A percentile compares a stretch with the other conserved stretches of the same genome.
Evolutionary conservation across 2,329 filamentous ascomycete genomes (phyloP).

Genomic region (Thielaviopsis cerberus): DNA sequence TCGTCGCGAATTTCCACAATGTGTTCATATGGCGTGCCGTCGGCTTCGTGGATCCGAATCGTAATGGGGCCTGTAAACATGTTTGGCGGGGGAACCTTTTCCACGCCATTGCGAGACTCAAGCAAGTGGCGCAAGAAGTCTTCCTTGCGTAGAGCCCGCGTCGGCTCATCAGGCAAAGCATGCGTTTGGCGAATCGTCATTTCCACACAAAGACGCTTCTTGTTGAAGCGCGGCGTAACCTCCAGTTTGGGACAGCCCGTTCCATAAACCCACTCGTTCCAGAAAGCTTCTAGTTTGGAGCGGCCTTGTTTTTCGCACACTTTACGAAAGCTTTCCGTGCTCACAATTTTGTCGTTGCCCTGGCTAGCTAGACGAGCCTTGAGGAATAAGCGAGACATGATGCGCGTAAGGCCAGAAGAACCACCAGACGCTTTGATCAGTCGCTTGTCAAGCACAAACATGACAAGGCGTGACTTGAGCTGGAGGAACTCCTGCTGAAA

Average conservation of each 20-base stretch:
- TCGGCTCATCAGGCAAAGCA: constrained; percentile 20
- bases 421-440: constrained; percentile 68
- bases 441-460: constrained; percentile 84
- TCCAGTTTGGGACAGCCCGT: constrained; percentile 78
- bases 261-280: constrained; percentile 78
- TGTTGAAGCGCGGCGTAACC: constrained; percentile 83
- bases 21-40: constrained; percentile 94
- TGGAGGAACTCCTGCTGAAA: constrained; percentile 82
- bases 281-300: constrained; percentile 73
- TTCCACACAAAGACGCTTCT: constrained; percentile 89
- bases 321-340: constrained; percentile 57
- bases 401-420: constrained; percentile 63
- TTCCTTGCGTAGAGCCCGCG: constrained; percentile 37
- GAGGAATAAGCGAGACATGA: constrained; percentile 70
- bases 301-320: constrained; percentile 79
- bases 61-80: constrained; percentile 94
- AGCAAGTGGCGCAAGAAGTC: constrained; percentile 74
- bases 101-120: constrained; percentile 53
- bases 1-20: constrained; percentile 89
- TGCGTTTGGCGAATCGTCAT: constrained; percentile 71
- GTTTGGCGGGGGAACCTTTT: constrained; percentile 50
- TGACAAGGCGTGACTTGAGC: constrained; percentile 73
- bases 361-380: constrained; percentile 53
- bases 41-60: constrained; percentile 90
- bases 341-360: constrained; percentile 52